These are phyloP conservation scores for Dactylorhiza incarnata DNA, from an alignment of 106 monocot species.

Conservation along the genomic window DNA sequence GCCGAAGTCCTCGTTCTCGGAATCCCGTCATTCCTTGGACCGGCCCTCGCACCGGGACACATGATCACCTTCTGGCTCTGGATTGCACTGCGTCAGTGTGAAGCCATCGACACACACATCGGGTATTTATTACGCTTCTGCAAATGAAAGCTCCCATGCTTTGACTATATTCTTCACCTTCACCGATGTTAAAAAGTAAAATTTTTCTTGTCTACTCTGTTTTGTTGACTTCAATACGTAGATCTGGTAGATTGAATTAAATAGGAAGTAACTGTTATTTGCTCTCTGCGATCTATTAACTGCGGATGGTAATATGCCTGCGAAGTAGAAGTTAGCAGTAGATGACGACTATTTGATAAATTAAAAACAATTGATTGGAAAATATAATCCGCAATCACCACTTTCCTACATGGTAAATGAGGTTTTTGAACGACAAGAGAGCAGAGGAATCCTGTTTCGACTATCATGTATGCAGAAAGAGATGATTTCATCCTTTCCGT, in stretches of 20 bases:
- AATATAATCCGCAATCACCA: neutral
- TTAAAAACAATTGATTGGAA: neutral
- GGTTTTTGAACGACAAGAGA: neutral
- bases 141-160: neutral
- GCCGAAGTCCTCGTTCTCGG: constrained; percentile 78
- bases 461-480: too few relatives aligned
- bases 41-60: constrained; percentile 71
- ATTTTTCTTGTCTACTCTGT: neutral
- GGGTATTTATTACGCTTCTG: constrained; percentile 38
- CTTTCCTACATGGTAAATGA: neutral
- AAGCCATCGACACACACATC: constrained; percentile 86
- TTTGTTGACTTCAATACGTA: neutral
- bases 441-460: too few relatives aligned
- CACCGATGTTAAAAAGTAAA: neutral
- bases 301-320: neutral
- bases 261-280: neutral
- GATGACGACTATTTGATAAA: neutral
- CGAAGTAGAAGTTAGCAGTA: neutral
- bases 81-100: constrained; percentile 72
- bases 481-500: neutral
- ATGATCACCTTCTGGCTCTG: constrained; percentile 90
- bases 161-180: neutral
- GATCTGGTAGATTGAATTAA: neutral
- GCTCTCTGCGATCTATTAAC: neutral
- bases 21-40: constrained; percentile 77